Base-by-base conservation (phyloP, 2,329 filamentous ascomycete genomes). In the Parastagonospora avenae region DNA sequence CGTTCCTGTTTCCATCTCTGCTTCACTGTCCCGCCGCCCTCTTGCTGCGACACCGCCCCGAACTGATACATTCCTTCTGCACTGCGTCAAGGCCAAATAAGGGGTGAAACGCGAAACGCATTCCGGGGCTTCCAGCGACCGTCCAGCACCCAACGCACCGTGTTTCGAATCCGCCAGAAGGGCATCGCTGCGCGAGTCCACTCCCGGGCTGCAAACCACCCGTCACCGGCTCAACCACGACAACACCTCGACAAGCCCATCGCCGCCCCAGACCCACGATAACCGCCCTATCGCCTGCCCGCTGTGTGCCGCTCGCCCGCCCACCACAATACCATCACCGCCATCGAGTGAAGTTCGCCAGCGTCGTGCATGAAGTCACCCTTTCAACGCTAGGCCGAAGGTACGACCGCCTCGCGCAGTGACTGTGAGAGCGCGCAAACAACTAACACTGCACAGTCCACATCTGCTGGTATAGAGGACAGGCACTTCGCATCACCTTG, bases 131-230 rank as follows among this genome's bases (percentile, higher is more conserved):
- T 48, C 40, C 42, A 59, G 19, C 50, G 52, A 50, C 62, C 58
- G 49, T 60, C 35, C 24, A 46, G 43, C 53, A 60, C 67, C 68
- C 67, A 66, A 71, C 71, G 57, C 70, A 57, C 62, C 60, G 67
- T 59, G 71, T 74, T 74, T 73, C 71, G 66, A 64, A 63, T 52
- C 57, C 59, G 50, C 50, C 62, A 60, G 51, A 52, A 63, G 58
- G 64, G 53, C 64, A 60, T 72, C 68, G 68, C 54, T 68, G 66
- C 69, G 55, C 68, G 68, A 71, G 65, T 65, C 64, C 60, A 64
- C 61, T 48, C 43, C 57, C 49, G 46, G 46, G 42, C 54, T 53
- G 55, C 51, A 59, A 52, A 42, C 51, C 16, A 32, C 6, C 30
- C 30, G 31, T 31, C 41, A 48, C 43, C 57, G 51, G 40, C 46